Percentiles rank a stretch among this genome's conserved stretches.
Evolutionary conservation across 441 rosid genomes (phyloP).

Genomic region (Adansonia madagascariensis): DNA sequence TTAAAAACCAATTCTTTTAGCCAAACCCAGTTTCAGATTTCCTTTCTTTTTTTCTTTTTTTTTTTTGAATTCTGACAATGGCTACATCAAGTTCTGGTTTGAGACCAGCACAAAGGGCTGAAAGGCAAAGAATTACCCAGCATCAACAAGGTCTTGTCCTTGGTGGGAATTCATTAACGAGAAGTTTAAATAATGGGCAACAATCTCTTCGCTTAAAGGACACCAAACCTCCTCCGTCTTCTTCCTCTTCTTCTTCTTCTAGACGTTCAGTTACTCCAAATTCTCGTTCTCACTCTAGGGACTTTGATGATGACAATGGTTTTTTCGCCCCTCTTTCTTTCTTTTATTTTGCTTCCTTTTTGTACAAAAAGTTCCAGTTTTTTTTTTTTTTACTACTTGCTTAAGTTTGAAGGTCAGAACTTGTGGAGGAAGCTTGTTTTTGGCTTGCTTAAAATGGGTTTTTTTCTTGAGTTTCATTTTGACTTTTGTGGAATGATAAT

Average conservation of each 20-base stretch:
- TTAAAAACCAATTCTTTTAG: background rate
- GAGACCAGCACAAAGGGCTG: slow-evolving; percentile 42
- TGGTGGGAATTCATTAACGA: slow-evolving; percentile 37
- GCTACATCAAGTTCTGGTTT: slow-evolving; percentile 31
- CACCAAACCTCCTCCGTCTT: slow-evolving; percentile 32
- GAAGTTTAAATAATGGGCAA: slow-evolving; percentile 39
- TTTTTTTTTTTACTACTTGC: background rate
- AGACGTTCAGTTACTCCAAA: slow-evolving; percentile 77
- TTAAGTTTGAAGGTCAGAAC: background rate
- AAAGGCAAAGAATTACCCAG: slow-evolving; percentile 29
- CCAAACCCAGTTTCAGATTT: slow-evolving; percentile 3
- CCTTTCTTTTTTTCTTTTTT: background rate
- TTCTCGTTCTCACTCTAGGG: slow-evolving; percentile 53
- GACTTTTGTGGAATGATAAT: slow-evolving; percentile 6
- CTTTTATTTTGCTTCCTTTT: background rate
- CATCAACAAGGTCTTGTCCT: slow-evolving; percentile 38
- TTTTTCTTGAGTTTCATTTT: slow-evolving; percentile 11
- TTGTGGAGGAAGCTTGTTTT: background rate
- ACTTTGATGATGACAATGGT: slow-evolving; percentile 54
- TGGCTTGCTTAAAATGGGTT: slow-evolving; percentile 12
- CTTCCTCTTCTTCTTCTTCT: slow-evolving; percentile 40
- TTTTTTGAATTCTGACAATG: slow-evolving; percentile 19
- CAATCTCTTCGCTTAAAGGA: slow-evolving; percentile 55
- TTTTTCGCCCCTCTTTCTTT: background rate
- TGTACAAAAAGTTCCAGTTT: background rate